Conservation (phyloP, 2,329 filamentous ascomycete genomes). For the Myriosclerotinia scirpicola region DNA sequence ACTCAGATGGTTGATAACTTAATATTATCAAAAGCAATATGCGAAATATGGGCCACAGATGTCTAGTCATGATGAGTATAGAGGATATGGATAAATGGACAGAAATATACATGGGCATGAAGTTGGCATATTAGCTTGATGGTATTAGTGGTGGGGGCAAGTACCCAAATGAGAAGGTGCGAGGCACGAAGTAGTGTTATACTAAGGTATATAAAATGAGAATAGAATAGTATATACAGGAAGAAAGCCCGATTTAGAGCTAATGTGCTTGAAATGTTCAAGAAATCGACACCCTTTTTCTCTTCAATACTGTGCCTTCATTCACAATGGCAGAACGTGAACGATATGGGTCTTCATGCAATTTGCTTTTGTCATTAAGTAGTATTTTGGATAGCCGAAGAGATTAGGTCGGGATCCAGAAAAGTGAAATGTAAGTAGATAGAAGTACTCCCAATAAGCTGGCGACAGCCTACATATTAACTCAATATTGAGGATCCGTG, state of each 20-base stretch:
- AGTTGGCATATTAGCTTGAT: too few species aligned
- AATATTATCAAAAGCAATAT: not conserved
- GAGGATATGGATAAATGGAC: not conserved
- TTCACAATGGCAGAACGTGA: rapidly evolving
- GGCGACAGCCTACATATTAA: not conserved
- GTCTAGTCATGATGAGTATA: not conserved
- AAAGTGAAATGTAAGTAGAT: not conserved
- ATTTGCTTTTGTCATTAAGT: not conserved
- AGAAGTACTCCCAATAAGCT: too few species aligned
- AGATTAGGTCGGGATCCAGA: not conserved
- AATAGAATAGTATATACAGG: not conserved
- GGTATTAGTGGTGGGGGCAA: too few species aligned
- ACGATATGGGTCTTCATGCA: not conserved
- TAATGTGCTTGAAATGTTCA: not conserved
- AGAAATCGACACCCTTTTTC: not conserved
- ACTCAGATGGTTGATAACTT: not conserved
- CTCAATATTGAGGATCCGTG: too few species aligned
- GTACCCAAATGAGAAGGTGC: not conserved
- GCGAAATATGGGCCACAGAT: not conserved
- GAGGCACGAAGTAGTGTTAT: not conserved
- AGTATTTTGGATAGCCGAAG: not conserved
- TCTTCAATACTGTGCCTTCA: not conserved
- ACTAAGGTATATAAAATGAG: too few species aligned
- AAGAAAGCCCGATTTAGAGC: not conserved
- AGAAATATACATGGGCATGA: not conserved